phyloP scores from a whole-genome alignment of 192 early-diverging fungal genomes.

The Gigaspora rosea region DNA sequence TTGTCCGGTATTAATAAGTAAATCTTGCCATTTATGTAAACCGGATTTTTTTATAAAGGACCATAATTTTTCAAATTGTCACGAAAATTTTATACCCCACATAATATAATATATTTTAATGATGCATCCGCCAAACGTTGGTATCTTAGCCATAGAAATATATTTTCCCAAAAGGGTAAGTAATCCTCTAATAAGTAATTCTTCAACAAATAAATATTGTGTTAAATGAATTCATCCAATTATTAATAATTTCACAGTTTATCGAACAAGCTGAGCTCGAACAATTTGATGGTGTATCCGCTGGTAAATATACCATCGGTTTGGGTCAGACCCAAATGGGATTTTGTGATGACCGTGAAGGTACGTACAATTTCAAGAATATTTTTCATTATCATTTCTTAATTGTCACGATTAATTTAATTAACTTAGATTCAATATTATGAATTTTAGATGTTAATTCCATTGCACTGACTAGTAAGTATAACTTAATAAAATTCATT shows the following conservation, averaged over 20 bases:
- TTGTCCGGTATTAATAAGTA: too few relatives aligned
- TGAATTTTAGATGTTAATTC: conserved; percentile 76
- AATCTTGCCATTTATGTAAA: too few relatives aligned
- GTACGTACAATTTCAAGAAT: not conserved
- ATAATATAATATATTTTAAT: too few relatives aligned
- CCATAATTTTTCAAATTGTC: too few relatives aligned
- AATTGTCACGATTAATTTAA: not conserved
- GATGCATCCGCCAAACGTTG: conserved; percentile 48
- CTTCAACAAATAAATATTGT: conserved; percentile 1
- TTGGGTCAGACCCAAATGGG: conserved; percentile 96
- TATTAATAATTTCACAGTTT: conserved; percentile 40
- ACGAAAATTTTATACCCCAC: too few relatives aligned
- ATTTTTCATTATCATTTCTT: not conserved
- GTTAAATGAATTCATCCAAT: conserved; percentile 6
- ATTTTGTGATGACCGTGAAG: conserved; percentile 92
- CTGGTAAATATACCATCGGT: conserved; percentile 98
- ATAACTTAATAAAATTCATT: not conserved
- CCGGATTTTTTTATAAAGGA: too few relatives aligned
- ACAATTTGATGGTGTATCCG: conserved; percentile 86
- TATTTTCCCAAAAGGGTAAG: conserved; percentile 55
- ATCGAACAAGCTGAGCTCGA: conserved; percentile 71
- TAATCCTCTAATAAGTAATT: conserved; percentile 9
- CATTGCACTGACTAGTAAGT: conserved; percentile 78
- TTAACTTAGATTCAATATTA: not conserved
- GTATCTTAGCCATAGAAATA: conserved; percentile 50